Evolutionary conservation across 2,329 filamentous ascomycete species (phyloP).

Genomic region (Aspergillus sp.): DNA sequence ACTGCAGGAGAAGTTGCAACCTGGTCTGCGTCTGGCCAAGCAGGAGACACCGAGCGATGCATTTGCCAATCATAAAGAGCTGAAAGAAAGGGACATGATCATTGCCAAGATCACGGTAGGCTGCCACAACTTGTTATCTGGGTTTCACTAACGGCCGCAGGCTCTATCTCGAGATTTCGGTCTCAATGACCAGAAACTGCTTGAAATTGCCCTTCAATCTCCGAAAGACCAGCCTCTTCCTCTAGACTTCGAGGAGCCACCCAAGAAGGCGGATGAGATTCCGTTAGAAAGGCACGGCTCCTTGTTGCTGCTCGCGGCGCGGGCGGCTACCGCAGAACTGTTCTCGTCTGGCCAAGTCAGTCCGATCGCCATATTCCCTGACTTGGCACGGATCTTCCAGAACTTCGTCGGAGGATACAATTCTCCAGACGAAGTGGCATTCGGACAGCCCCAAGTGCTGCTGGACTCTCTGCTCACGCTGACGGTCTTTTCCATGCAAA

Average conservation of each 20-base stretch:
- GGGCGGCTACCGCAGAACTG: slow-evolving; percentile 51
- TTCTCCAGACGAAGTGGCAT: slow-evolving; percentile 37
- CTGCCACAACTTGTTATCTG: neutral
- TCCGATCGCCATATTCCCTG: slow-evolving; percentile 53
- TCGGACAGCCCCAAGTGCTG: slow-evolving; percentile 54
- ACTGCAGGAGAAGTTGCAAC: slow-evolving; percentile 60
- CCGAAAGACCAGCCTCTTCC: slow-evolving; percentile 44
- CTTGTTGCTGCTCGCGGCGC: slow-evolving; percentile 56
- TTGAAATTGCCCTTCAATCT: slow-evolving; percentile 46
- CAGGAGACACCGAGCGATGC: slow-evolving; percentile 52
- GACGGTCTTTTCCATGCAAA: slow-evolving; percentile 52
- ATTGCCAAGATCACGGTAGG: slow-evolving; percentile 57
- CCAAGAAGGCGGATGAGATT: slow-evolving; percentile 54
- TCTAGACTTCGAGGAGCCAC: slow-evolving; percentile 57
- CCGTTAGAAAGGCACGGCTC: slow-evolving; percentile 59
- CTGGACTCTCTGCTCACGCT: slow-evolving; percentile 57
- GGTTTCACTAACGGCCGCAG: slow-evolving; percentile 22
- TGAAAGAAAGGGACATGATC: slow-evolving; percentile 57
- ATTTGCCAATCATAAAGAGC: slow-evolving; percentile 51
- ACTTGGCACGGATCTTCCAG: slow-evolving; percentile 53
- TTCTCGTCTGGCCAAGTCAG: slow-evolving; percentile 47
- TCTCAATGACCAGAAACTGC: slow-evolving; percentile 51
- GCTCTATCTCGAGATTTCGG: slow-evolving; percentile 58
- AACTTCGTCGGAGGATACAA: slow-evolving; percentile 53
- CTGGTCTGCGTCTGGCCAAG: slow-evolving; percentile 52